phyloP scores from a whole-genome alignment of 495 filamentous ascomycete genomes.

The Durotheca rogersii region DNA sequence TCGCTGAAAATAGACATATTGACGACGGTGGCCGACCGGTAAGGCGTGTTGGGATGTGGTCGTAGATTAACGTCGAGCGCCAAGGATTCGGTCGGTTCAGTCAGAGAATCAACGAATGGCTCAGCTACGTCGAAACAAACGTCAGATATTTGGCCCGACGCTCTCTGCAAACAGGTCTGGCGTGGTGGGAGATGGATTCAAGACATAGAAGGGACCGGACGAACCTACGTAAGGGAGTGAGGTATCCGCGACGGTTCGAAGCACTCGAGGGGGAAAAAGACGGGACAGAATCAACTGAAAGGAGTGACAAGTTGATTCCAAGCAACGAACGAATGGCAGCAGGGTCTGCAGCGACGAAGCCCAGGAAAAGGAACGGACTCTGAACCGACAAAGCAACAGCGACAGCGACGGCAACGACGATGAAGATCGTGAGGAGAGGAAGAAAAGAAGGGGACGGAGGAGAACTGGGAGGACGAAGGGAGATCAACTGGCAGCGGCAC shows the following conservation, averaged over 20 bases:
- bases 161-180: background rate
- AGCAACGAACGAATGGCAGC: slow-evolving; percentile 32
- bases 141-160: slow-evolving; percentile 32
- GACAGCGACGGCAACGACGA: slow-evolving; percentile 48
- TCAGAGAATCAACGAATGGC: slow-evolving; percentile 27
- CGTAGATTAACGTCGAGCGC: slow-evolving; percentile 18
- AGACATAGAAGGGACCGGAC: slow-evolving; percentile 24
- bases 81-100: slow-evolving; percentile 23
- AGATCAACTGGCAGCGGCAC: slow-evolving; percentile 20
- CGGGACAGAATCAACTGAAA: slow-evolving; percentile 60
- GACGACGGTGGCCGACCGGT: slow-evolving; percentile 21
- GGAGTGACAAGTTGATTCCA: slow-evolving; percentile 84
- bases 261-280: slow-evolving; percentile 46
- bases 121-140: slow-evolving; percentile 23
- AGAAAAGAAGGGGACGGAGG: slow-evolving; percentile 33
- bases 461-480: slow-evolving; percentile 25
- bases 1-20: slow-evolving; percentile 52
- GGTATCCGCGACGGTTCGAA: slow-evolving; percentile 27
- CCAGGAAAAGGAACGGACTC: slow-evolving; percentile 35
- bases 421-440: slow-evolving; percentile 49
- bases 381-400: slow-evolving; percentile 31
- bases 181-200: slow-evolving; percentile 9
- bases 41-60: slow-evolving; percentile 16
- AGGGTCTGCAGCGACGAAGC: slow-evolving; percentile 34
- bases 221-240: slow-evolving; percentile 39